Evolutionary conservation across 2,329 filamentous ascomycete genomes (phyloP), one percentile per base, ranked within the genome.

Genomic region (Ophiostoma piceae): DNA sequence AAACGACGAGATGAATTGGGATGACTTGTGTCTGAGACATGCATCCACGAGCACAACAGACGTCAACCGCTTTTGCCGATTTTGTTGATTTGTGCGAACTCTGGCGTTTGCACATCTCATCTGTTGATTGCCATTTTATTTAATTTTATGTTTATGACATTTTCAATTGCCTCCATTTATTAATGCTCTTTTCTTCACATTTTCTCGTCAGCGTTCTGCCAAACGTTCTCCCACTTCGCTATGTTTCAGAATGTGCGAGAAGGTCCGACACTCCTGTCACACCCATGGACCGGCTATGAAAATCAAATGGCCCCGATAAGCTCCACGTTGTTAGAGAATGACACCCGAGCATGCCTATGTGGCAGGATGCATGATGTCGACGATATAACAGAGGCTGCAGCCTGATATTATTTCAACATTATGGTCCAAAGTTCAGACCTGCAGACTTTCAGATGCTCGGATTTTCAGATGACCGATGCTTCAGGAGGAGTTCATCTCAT

Each of bases 201-300:
- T 22, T 51, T n/a, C 4, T 22, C n/a, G 2, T 22, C 6, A 6
- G 1, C 11, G 22, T n/a, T 19, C 6, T 19, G 14, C 2, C 14
- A 43, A 6, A 16, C 16, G 12, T 43, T 14, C 16, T 41, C 7
- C 16, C 22, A 57, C 22, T 57, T 26, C 6, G 43, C 2, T 57
- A 22, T 26, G 57, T 62, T 62, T 62, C 57, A 35, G 57, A 16
- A 32, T 62, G 9, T 62, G 26, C 54, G n/a, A 60, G 26, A 60
- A 26, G 3, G 32, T 16, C 57, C 5, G 22, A 47, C 26, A 62
- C 57, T 62, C 57, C 26, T 29, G 57, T 5, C 26, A 62, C 57
- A 62, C 16, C 57, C 57, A 62, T 62, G 57, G 57, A 62, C 57
- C 57, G 26, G 57, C 57, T 62, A 12, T 32, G 57, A 32, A 22